Conservation (phyloP, 805 yeast genomes). For the Grigorovia jiainica region DNA sequence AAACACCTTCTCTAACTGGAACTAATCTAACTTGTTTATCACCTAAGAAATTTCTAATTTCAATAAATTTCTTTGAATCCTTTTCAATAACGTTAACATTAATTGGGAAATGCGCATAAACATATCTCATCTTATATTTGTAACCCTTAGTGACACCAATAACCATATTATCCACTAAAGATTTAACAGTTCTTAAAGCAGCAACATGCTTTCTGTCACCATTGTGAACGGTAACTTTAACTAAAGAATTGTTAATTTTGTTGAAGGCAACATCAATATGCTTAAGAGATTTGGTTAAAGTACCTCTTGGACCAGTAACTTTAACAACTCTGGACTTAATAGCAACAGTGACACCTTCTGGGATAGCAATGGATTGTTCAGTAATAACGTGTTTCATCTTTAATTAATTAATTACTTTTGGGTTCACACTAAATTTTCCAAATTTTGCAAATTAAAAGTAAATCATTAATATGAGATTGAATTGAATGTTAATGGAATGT, state of each 20-base stretch:
- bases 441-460: too few relatives aligned
- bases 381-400: constrained; percentile 78
- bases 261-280: constrained; percentile 92
- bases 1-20: constrained; percentile 82
- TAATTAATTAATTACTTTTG: not conserved
- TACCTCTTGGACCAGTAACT: constrained; percentile 98
- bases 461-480: too few relatives aligned
- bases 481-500: too few relatives aligned
- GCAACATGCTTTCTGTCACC: constrained; percentile 99
- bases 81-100: constrained; percentile 85
- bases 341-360: constrained; percentile 86
- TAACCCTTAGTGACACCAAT: constrained; percentile 98
- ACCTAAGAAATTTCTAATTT: constrained; percentile 99
- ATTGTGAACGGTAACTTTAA: constrained; percentile 90
- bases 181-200: constrained; percentile 96
- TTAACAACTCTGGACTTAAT: constrained; percentile 86
- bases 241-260: constrained; percentile 48
- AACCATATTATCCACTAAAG: constrained; percentile 86
- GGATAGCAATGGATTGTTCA: constrained; percentile 73
- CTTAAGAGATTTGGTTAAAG: constrained; percentile 77
- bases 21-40: constrained; percentile 94
- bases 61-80: constrained; percentile 67
- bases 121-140: constrained; percentile 99
- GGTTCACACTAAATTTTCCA: too few relatives aligned
- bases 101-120: constrained; percentile 99